Evolutionary conservation across 2,329 filamentous ascomycete species (phyloP).

Genomic region (Pseudogymnoascus sp.): DNA sequence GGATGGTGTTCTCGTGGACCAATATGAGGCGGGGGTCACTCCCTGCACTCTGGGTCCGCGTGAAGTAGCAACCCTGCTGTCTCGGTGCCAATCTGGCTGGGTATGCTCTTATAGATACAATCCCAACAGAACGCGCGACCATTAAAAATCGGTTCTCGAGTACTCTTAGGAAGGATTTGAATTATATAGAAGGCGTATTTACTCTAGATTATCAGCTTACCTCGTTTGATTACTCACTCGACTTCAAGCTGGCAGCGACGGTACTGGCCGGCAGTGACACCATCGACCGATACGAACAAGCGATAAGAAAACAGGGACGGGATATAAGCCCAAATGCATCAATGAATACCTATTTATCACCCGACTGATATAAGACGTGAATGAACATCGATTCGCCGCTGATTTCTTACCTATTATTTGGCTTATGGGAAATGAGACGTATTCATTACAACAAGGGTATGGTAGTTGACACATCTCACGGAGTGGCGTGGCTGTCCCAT

Average conservation of each 20-base stretch:
- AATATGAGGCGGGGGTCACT: conserved; percentile 6
- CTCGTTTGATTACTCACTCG: not conserved
- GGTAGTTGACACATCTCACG: not conserved
- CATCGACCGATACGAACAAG: not conserved
- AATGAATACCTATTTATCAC: not conserved
- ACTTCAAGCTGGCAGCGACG: not conserved
- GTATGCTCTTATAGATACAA: not conserved
- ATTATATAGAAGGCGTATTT: not conserved
- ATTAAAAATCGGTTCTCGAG: not conserved
- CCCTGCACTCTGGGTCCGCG: not conserved
- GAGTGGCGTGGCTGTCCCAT: too few species aligned
- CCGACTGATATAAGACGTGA: not conserved
- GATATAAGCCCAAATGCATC: not conserved
- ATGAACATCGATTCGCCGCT: not conserved
- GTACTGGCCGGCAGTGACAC: not conserved
- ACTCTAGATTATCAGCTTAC: not conserved
- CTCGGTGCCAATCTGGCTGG: not conserved
- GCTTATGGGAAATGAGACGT: not conserved
- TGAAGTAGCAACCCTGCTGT: conserved; percentile 3
- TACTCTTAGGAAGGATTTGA: not conserved
- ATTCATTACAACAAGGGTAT: not conserved
- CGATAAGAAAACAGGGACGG: conserved; percentile 1
- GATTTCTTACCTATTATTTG: not conserved
- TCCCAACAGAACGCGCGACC: not conserved
- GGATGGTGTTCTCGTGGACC: conserved; percentile 2